Evolutionary conservation across 257 asterid species (phyloP).

Genomic region (Ophiorrhiza pumila): DNA sequence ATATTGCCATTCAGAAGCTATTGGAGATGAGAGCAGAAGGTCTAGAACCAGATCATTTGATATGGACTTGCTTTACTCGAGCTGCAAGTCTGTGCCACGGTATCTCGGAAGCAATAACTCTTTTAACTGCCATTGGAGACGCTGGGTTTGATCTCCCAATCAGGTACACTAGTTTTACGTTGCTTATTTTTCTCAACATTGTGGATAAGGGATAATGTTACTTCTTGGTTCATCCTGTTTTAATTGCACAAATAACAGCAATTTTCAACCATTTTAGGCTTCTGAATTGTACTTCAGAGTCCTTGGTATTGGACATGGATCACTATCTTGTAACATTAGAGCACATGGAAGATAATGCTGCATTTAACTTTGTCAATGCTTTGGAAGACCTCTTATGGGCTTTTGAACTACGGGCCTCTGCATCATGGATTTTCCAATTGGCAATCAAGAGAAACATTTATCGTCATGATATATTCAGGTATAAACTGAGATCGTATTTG

Average conservation of each 20-base stretch:
- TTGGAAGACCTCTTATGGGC: constrained; percentile 94
- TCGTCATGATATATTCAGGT: constrained; percentile 71
- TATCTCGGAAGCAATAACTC: constrained; percentile 47
- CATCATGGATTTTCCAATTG: constrained; percentile 85
- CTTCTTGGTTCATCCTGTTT: constrained; percentile 14
- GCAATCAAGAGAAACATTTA: constrained; percentile 82
- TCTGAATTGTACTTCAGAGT: constrained; percentile 57
- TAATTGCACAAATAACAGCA: constrained; percentile 13
- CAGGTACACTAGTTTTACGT: constrained; percentile 43
- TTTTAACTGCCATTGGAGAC: constrained; percentile 64
- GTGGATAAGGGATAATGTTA: neutral
- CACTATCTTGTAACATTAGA: constrained; percentile 57
- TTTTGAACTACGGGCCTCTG: constrained; percentile 88
- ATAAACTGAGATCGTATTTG: constrained; percentile 3
- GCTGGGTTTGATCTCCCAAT: constrained; percentile 79
- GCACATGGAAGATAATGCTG: constrained; percentile 73
- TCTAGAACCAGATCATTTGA: constrained; percentile 73
- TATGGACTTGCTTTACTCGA: constrained; percentile 86
- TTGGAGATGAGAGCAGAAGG: constrained; percentile 69
- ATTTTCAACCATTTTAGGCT: constrained; percentile 51
- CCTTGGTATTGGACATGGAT: constrained; percentile 69
- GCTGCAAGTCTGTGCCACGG: constrained; percentile 74
- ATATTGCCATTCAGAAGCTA: constrained; percentile 66
- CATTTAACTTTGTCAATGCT: constrained; percentile 85
- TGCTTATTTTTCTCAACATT: constrained; percentile 14